Evolutionary conservation across 164 flowering plant species (phyloP), one percentile per base, ranked within the genome.

Genomic region (Aristolochia contorta): DNA sequence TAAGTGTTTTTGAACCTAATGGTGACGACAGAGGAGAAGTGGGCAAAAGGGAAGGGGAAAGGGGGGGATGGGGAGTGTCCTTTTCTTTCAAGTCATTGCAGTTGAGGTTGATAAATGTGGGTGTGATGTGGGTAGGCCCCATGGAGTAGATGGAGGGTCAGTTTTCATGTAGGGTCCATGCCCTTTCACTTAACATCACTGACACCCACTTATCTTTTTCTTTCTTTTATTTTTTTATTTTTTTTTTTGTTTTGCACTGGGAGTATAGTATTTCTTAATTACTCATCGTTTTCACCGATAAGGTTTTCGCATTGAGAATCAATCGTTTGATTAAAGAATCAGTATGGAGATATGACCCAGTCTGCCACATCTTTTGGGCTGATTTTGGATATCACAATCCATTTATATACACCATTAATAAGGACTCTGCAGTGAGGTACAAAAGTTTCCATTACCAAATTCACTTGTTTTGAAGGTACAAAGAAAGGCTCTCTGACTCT

Each of bases 81-180:
- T 50, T 50, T 50, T 50, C 54, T 22, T 50, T 10, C 22, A n/a
- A 9, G 85, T 80, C 87, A 87, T 78, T 81, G 73, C 6, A 94
- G 97, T 73, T 94, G 61, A 47, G 65, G 65, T 9, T 50, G 54
- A 50, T 50, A 16, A 50, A 50, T 50, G 54, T 8, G 54, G 20
- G 54, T 50, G 6, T 4, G 54, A 50, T 50, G 54, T 8, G 54
- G 20, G 54, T 50, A 12, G 22, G 54, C 2, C 22, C 22, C 22
- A 50, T 8, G 21, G 14, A 22, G 54, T 50, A 18, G 54, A 50
- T 50, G 54, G 19, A 50, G 54, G 54, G 54, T 50, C 54, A 22
- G 22, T 12, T 27, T 22, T 50, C 20, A 50, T n/a, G 21, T 50
- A 22, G 54, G 54, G 21, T 22, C 54, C 54, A 1, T 16, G 12